These are phyloP conservation scores for Cyberlindnera xishuangbannaensis DNA, from an alignment of 805 yeast genomes.

Conservation along the genomic window DNA sequence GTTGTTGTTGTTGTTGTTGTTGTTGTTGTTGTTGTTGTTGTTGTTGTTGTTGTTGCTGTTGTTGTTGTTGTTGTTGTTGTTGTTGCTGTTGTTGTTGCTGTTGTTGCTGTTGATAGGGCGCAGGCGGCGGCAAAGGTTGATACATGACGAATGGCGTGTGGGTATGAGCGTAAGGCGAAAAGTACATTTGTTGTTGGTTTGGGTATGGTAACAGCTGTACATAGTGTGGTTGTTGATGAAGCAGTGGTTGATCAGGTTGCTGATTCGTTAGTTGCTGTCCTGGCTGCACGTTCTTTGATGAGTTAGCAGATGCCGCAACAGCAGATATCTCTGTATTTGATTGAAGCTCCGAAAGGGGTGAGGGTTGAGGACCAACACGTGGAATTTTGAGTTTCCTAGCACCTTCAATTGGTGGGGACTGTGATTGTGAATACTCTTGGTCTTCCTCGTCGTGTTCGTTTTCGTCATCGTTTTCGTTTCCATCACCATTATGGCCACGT, in stretches of 20 bases:
- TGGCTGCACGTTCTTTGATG: neutral
- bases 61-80: too few species aligned
- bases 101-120: neutral
- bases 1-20: too few species aligned
- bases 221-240: conserved; percentile 1
- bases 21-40: too few species aligned
- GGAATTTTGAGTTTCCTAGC: neutral
- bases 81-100: neutral
- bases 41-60: too few species aligned
- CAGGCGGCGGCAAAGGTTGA: too few species aligned
- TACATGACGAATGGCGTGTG: neutral
- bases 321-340: too few species aligned
- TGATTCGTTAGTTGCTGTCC: conserved; percentile 1
- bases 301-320: too few species aligned
- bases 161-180: neutral
- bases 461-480: conserved; percentile 4
- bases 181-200: too few species aligned
- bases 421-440: neutral
- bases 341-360: too few species aligned
- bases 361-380: neutral
- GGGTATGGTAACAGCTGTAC: neutral
- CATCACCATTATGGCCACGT: conserved; percentile 1
- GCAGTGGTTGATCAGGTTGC: conserved; percentile 1
- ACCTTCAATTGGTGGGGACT: neutral
- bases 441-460: neutral